These are phyloP conservation scores for Ciborinia camelliae DNA, from an alignment of 2,329 filamentous ascomycete genomes.

Conservation along the genomic window DNA sequence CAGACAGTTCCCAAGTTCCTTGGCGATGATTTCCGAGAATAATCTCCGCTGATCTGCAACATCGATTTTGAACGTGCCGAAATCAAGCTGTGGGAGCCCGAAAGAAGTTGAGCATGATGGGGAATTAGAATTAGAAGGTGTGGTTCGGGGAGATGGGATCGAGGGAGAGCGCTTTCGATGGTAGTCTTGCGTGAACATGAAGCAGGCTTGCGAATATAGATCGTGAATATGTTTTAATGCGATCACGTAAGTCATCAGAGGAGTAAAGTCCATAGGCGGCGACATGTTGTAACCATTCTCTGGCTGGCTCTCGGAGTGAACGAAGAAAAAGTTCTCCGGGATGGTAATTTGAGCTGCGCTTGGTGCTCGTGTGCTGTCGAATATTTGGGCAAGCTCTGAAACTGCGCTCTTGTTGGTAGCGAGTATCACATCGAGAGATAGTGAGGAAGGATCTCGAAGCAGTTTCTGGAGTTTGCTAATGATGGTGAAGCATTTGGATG, in stretches of 20 bases:
- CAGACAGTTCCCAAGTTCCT: background rate
- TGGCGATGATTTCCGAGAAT: background rate
- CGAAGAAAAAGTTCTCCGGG: background rate
- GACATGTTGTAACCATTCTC: background rate
- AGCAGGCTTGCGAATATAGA: slow-evolving; percentile 12
- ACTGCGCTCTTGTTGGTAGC: slow-evolving; percentile 12
- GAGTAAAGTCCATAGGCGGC: background rate
- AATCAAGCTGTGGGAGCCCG: slow-evolving; percentile 1
- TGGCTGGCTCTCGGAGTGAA: background rate
- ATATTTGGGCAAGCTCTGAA: background rate
- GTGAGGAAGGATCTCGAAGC: slow-evolving; percentile 5
- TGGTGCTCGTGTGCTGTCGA: background rate
- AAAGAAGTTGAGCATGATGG: background rate
- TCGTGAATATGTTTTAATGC: slow-evolving; percentile 8
- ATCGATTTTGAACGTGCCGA: slow-evolving; percentile 10
- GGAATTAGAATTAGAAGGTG: background rate
- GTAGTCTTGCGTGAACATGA: slow-evolving; percentile 2
- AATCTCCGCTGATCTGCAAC: slow-evolving; percentile 3
- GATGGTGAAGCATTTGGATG: slow-evolving; percentile 5
- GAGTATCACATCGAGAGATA: slow-evolving; percentile 12
- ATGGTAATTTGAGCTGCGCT: background rate
- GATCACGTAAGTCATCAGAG: background rate
- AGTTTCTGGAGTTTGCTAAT: slow-evolving; percentile 10
- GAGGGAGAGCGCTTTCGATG: background rate
- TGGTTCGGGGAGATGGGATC: background rate